Percentiles rank a stretch among this genome's conserved stretches.
Conservation (phyloP, 768 basidiomycete genomes). For the Amanita fuliginea region DNA sequence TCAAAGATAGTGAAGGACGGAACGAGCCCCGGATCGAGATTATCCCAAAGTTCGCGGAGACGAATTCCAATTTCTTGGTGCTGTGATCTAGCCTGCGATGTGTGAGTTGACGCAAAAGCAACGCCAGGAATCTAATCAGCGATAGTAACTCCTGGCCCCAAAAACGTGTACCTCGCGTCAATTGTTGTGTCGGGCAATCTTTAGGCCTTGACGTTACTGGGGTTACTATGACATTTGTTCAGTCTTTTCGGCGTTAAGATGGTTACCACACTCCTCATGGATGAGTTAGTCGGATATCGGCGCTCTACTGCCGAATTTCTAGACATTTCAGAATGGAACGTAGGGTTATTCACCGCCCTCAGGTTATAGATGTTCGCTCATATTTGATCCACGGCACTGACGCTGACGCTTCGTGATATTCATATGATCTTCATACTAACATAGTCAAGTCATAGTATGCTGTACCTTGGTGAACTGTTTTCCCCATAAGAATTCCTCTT, state of each 20-base stretch:
- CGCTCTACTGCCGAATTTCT: not conserved
- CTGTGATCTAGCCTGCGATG: not conserved
- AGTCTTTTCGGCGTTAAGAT: not conserved
- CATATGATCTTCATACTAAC: not conserved
- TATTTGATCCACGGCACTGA: not conserved
- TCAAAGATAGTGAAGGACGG: not conserved
- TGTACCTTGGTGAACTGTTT: not conserved
- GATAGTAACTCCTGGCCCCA: not conserved
- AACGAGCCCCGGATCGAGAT: not conserved
- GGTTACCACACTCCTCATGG: not conserved
- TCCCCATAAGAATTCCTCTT: not conserved
- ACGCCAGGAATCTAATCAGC: not conserved
- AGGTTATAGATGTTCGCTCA: not conserved
- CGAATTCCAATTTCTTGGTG: not conserved
- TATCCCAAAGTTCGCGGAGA: not conserved
- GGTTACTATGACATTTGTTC: not conserved
- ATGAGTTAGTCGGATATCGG: not conserved
- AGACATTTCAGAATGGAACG: not conserved
- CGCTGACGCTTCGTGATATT: not conserved
- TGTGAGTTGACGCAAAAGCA: not conserved
- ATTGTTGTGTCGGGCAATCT: not conserved
- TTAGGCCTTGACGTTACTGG: not conserved
- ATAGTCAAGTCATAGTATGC: too few relatives aligned
- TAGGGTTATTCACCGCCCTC: not conserved
- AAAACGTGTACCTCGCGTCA: not conserved